Percentiles rank a stretch among this genome's conserved stretches.
Conservation (phyloP, 2,329 filamentous ascomycete species). For the Leptodontidium sp. region DNA sequence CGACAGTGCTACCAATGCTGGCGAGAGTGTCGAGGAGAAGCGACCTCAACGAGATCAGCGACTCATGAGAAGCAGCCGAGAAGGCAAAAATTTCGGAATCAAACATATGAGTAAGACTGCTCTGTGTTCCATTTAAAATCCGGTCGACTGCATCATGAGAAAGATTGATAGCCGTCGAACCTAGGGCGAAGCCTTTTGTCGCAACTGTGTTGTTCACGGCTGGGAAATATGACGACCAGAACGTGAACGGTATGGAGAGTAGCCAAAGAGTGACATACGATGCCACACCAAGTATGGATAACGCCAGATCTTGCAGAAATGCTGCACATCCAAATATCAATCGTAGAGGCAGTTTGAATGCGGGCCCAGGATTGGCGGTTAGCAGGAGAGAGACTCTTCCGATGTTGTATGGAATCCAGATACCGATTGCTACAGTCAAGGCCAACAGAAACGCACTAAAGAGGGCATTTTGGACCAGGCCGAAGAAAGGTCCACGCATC, state of each 20-base stretch:
- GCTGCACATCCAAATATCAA: constrained; percentile 79
- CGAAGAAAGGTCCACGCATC: constrained; percentile 91
- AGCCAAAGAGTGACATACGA: constrained; percentile 48
- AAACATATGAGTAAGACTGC: constrained; percentile 53
- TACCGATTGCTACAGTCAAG: constrained; percentile 82
- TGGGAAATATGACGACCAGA: constrained; percentile 32
- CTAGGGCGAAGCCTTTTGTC: constrained; percentile 21
- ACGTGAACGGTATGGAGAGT: constrained; percentile 31
- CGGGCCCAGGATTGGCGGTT: constrained; percentile 77
- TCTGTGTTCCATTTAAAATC: constrained; percentile 59
- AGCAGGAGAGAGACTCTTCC: constrained; percentile 85
- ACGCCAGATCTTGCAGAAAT: constrained; percentile 76
- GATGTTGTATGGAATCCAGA: constrained; percentile 92
- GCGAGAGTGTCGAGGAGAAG: constrained; percentile 55
- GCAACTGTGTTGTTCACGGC: constrained; percentile 11
- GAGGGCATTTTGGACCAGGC: constrained; percentile 91
- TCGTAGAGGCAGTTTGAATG: constrained; percentile 74
- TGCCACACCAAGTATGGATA: constrained; percentile 68
- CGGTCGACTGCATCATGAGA: constrained; percentile 44
- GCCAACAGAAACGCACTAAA: constrained; percentile 93
- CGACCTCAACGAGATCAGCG: constrained; percentile 67
- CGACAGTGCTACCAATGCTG: constrained; percentile 50
- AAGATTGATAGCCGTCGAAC: constrained; percentile 37
- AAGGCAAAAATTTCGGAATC: constrained; percentile 76
- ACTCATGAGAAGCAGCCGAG: constrained; percentile 77